phyloP scores from a whole-genome alignment of 2,329 filamentous ascomycete genomes.

The Emergomyces orientalis region DNA sequence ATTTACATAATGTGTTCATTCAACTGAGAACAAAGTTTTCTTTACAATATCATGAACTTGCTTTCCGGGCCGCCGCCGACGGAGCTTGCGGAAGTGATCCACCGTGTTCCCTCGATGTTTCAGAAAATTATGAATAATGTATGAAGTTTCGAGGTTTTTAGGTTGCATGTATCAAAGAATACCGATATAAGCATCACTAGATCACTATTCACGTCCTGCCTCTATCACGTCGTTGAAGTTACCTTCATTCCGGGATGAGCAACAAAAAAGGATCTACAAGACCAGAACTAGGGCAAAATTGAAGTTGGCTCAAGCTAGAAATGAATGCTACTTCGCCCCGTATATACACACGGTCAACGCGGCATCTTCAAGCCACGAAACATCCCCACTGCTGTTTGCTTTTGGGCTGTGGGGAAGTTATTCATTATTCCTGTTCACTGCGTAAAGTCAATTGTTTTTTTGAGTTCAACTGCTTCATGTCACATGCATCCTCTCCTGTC shows the following conservation, averaged over 20 bases:
- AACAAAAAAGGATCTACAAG: neutral
- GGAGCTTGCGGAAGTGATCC: too few species aligned
- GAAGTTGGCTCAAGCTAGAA: neutral
- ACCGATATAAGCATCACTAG: too few species aligned
- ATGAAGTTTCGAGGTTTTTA: too few species aligned
- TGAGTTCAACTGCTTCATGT: too few species aligned
- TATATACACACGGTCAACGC: neutral
- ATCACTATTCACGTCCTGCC: too few species aligned
- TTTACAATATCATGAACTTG: too few species aligned
- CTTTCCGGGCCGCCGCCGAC: too few species aligned
- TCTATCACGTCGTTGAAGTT: neutral
- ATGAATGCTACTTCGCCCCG: neutral
- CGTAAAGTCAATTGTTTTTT: too few species aligned
- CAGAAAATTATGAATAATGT: too few species aligned
- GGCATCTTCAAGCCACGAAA: neutral
- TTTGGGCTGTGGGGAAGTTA: neutral
- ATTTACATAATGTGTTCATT: neutral
- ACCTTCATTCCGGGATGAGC: neutral
- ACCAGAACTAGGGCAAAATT: neutral
- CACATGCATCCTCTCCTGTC: neutral
- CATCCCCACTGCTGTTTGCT: neutral
- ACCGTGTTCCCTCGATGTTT: too few species aligned
- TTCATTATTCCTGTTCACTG: neutral
- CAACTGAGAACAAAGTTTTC: neutral
- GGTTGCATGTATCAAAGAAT: too few species aligned